Conservation (phyloP, 345 rosid genomes). For the Rhodomyrtus tomentosa region DNA sequence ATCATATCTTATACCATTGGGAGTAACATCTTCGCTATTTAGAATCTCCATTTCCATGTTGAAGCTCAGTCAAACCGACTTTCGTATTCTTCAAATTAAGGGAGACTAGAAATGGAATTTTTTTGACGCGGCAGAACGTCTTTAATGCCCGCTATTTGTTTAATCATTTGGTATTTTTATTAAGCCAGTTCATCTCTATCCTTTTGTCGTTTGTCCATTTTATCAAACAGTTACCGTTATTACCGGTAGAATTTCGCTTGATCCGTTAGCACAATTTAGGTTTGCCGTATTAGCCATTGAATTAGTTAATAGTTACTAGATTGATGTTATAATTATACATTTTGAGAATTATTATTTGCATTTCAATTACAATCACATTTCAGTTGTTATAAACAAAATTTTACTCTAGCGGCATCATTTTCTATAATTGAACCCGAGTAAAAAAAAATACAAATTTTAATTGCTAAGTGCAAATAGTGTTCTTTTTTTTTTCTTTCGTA, state of each 20-base stretch:
- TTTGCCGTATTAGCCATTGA: not conserved
- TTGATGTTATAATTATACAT: not conserved
- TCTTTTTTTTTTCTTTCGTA: not conserved
- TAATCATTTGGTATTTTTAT: not conserved
- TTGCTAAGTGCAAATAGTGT: not conserved
- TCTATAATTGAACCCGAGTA: not conserved
- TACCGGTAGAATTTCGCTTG: not conserved
- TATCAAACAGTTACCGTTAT: not conserved
- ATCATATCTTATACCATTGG: not conserved
- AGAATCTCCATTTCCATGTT: not conserved
- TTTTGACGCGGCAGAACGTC: not conserved
- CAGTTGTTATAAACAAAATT: not conserved
- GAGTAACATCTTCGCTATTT: not conserved
- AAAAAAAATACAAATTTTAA: not conserved
- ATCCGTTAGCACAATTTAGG: not conserved
- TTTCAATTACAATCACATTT: not conserved
- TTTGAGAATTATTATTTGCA: not conserved
- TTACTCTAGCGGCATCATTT: not conserved
- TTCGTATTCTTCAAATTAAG: not conserved
- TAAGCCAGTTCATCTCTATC: not conserved
- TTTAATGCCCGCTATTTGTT: not conserved
- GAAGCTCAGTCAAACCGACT: not conserved
- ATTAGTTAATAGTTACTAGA: not conserved
- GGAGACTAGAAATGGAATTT: not conserved
- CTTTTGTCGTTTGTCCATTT: not conserved